Conservation (phyloP, 2,329 filamentous ascomycete species). For the Pleoardoris graminearum region DNA sequence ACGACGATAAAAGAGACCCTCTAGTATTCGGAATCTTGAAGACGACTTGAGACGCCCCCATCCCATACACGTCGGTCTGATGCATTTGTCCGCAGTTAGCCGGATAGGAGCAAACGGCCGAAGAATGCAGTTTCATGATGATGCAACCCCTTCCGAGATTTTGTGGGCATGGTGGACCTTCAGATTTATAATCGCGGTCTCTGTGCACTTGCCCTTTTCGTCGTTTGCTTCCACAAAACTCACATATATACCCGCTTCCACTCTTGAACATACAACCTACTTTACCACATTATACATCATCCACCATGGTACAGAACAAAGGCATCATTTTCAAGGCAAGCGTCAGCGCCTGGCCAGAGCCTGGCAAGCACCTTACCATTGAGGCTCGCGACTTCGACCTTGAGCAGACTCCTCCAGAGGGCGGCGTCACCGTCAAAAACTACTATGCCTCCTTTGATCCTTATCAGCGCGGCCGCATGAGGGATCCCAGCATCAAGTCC, state of each 20-base stretch:
- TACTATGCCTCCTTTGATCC: constrained; percentile 80
- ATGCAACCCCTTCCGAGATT: constrained; percentile 9
- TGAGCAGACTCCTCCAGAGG: constrained; percentile 59
- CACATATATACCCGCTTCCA: background rate
- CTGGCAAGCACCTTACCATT: constrained; percentile 70
- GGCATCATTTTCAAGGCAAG: constrained; percentile 72
- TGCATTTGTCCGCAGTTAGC: constrained; percentile 1
- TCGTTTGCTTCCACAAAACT: background rate
- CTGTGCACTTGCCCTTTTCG: background rate
- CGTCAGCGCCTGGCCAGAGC: constrained; percentile 67
- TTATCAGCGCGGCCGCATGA: constrained; percentile 82
- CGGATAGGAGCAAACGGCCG: background rate
- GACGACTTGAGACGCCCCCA: background rate
- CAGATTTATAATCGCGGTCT: constrained; percentile 3
- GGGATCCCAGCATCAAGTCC: constrained; percentile 64
- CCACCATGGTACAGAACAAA: constrained; percentile 68
- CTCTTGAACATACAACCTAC: background rate
- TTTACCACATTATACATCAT: constrained; percentile 1
- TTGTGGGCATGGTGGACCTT: too few relatives aligned
- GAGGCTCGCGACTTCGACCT: constrained; percentile 72
- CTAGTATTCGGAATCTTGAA: too few relatives aligned
- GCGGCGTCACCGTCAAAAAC: constrained; percentile 70
- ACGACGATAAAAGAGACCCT: too few relatives aligned
- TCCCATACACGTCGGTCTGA: background rate
- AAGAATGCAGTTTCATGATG: constrained; percentile 6